Evolutionary conservation across 1,284 basidiomycete genomes (phyloP), one percentile per base, ranked within the genome.

Genomic region (Gomphus sp.): DNA sequence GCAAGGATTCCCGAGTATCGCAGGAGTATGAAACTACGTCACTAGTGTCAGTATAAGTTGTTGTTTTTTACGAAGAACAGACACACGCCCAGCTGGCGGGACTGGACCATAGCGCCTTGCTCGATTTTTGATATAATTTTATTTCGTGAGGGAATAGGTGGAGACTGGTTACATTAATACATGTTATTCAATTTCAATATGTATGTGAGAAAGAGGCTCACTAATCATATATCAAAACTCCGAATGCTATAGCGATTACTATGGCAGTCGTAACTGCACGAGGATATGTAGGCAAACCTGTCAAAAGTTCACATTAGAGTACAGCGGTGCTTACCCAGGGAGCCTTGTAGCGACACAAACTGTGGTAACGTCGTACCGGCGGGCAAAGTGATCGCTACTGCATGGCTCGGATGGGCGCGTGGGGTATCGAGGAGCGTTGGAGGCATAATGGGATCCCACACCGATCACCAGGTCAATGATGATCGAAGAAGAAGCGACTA

Each of bases 1-100:
- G 64, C 64, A 9, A 65, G 37, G 18, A 65, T 50, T 2, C 57
- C 63, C 8, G 64, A 60, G 52, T 64, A 65, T 12, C 63, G 61
- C 16, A 65, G 55, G 18, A 64, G 11, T 7, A 65, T 51, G 52
- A 64, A 65, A 36, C 62, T 63, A 48, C 45, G 10, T 4, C 10
- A 8, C 8, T 0, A 22, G 2, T 22, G 22, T 47, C 45, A 47
- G 22, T 9, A 47, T 14, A n/a, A 28, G 45, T 8, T 43, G n/a
- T n/a, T n/a, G n/a, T n/a, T 4, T 4, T 37, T 37, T 8, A 8
- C 5, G n/a, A 5, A 18, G n/a, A 43, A 43, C 5, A 16, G 4
- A 47, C 45, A 7, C 45, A 47, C 45, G 45, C 18, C 22, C 9
- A 47, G 18, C 22, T 25, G 22, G 45, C 45, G 8, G 45, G 45